Percentiles rank a stretch among this genome's conserved stretches.
These are phyloP conservation scores for Lentinula aciculospora DNA, from an alignment of 768 basidiomycete species.

Conservation along the genomic window DNA sequence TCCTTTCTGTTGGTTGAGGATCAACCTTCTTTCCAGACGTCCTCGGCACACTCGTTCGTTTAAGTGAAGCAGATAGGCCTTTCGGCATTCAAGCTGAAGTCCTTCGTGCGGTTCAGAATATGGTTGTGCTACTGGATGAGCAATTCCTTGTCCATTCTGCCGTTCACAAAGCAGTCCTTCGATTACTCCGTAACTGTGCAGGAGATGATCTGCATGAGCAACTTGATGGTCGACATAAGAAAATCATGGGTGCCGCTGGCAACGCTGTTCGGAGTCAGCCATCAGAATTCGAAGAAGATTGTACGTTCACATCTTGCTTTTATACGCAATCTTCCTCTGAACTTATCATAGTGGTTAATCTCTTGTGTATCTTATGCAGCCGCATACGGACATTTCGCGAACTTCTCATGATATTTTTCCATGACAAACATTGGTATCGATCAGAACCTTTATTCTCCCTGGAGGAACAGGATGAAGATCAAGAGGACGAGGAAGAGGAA, in stretches of 20 bases:
- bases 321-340: neutral
- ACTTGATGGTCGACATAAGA: constrained; percentile 61
- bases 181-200: constrained; percentile 80
- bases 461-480: constrained; percentile 71
- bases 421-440: constrained; percentile 85
- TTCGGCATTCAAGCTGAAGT: constrained; percentile 91
- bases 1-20: neutral
- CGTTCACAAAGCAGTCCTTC: constrained; percentile 82
- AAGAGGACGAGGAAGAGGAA: constrained; percentile 46
- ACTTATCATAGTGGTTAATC: constrained; percentile 65
- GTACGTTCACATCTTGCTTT: constrained; percentile 40
- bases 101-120: constrained; percentile 79
- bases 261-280: constrained; percentile 61
- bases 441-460: constrained; percentile 71
- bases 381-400: constrained; percentile 86
- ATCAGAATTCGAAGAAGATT: constrained; percentile 86
- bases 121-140: constrained; percentile 89
- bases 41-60: constrained; percentile 74
- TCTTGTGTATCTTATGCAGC: constrained; percentile 89
- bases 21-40: constrained; percentile 48
- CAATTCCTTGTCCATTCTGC: constrained; percentile 90
- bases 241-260: constrained; percentile 81
- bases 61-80: constrained; percentile 82
- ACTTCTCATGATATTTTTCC: constrained; percentile 95
- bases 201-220: constrained; percentile 92